phyloP scores from a whole-genome alignment of 169 alveolate genomes.

The Plasmodium knowlesi region DNA sequence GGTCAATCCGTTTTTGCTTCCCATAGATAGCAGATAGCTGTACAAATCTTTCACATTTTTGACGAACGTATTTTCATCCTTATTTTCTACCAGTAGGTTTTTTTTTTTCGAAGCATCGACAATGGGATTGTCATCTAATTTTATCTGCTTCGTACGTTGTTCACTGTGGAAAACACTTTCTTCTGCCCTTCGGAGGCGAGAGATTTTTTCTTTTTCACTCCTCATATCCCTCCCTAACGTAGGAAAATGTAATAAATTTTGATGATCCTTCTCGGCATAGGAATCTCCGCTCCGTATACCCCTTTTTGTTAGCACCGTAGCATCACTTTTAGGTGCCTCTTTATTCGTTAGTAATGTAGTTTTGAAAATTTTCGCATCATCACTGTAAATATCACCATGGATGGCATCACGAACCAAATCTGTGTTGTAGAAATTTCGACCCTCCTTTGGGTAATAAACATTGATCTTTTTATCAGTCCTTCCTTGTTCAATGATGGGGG shows the following conservation, averaged over 20 bases:
- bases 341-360: not conserved
- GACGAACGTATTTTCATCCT: not conserved
- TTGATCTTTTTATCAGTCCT: not conserved
- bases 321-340: not conserved
- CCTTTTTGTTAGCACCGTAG: not conserved
- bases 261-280: not conserved
- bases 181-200: not conserved
- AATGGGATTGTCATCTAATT: not conserved
- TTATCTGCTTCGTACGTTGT: not conserved
- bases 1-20: not conserved
- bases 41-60: slow-evolving; percentile 13
- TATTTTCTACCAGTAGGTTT: not conserved
- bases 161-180: not conserved
- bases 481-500: not conserved
- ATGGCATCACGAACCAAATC: not conserved
- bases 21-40: slow-evolving; percentile 11
- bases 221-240: not conserved
- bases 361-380: not conserved
- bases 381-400: not conserved
- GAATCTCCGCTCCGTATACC: not conserved
- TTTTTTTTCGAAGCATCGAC: not conserved
- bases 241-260: not conserved
- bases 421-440: not conserved
- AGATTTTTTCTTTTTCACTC: not conserved
- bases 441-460: not conserved